Conservation (phyloP, 202 grass and related monocot species). For the Hordeum pubiflorum region DNA sequence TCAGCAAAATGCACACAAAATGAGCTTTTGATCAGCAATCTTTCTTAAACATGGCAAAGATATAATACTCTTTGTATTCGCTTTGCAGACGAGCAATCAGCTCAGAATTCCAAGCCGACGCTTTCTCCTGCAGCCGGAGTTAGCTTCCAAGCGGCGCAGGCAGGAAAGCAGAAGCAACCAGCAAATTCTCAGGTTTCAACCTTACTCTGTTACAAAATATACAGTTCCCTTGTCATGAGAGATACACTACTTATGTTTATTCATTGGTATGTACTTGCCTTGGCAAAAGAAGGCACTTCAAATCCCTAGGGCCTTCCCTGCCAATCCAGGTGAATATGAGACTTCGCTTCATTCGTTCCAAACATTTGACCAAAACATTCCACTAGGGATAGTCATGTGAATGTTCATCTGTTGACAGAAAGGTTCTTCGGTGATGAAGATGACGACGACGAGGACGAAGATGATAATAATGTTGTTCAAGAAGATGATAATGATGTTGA, state of each 20-base stretch:
- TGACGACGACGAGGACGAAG: neutral
- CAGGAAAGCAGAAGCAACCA: conserved; percentile 2
- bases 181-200: neutral
- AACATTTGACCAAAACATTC: conserved; percentile 3
- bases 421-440: neutral
- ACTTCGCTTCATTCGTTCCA: neutral
- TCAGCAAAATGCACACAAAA: neutral
- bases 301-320: conserved; percentile 18
- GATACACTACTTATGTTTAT: neutral
- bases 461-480: neutral
- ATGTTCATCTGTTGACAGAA: conserved; percentile 21
- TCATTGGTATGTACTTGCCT: neutral
- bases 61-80: neutral
- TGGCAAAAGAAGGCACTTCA: conserved; percentile 26
- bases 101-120: neutral
- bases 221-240: neutral
- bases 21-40: neutral
- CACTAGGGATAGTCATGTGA: neutral
- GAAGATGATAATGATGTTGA: neutral
- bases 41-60: neutral
- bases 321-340: conserved; percentile 25
- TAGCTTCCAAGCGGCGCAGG: neutral
- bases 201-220: neutral
- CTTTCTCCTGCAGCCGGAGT: conserved; percentile 3
- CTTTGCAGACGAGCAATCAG: conserved; percentile 9